Percentiles rank a stretch among this genome's conserved stretches.
Conservation (phyloP, 192 early-diverging fungal genomes). For the Coemansia sp. region DNA sequence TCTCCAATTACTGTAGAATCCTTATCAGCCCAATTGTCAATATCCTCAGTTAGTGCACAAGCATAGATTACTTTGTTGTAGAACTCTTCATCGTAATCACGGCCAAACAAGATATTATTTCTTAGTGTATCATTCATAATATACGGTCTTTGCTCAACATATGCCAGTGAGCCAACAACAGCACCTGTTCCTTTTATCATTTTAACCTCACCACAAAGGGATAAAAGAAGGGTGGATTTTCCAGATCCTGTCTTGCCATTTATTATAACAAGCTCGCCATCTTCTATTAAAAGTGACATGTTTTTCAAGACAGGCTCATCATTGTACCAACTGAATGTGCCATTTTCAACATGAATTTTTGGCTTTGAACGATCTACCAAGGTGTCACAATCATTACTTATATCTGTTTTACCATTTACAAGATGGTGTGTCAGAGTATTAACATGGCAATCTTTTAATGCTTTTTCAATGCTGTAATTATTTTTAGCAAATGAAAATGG, state of each 20-base stretch:
- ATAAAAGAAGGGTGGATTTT: conserved; percentile 77
- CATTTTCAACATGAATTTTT: conserved; percentile 10
- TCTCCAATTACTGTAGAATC: conserved; percentile 50
- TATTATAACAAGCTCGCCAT: conserved; percentile 69
- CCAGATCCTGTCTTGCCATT: conserved; percentile 81
- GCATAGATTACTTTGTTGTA: conserved; percentile 58
- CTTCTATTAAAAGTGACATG: conserved; percentile 54
- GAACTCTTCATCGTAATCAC: conserved; percentile 13
- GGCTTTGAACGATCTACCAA: neutral
- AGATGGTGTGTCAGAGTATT: conserved; percentile 13
- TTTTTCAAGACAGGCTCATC: conserved; percentile 16
- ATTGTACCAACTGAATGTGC: conserved; percentile 23
- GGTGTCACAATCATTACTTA: neutral
- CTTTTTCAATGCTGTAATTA: conserved; percentile 11
- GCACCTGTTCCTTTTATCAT: conserved; percentile 45
- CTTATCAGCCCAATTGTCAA: conserved; percentile 54
- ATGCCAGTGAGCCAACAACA: conserved; percentile 68
- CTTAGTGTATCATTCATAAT: conserved; percentile 32
- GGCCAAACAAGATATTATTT: conserved; percentile 21
- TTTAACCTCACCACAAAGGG: conserved; percentile 79
- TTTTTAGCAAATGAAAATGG: neutral
- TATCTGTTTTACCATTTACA: neutral
- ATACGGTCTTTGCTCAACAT: conserved; percentile 82
- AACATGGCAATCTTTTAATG: conserved; percentile 17
- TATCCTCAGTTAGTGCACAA: conserved; percentile 59